These are phyloP conservation scores for Botrytis medusae DNA, from an alignment of 2,329 filamentous ascomycete species.

Conservation along the genomic window DNA sequence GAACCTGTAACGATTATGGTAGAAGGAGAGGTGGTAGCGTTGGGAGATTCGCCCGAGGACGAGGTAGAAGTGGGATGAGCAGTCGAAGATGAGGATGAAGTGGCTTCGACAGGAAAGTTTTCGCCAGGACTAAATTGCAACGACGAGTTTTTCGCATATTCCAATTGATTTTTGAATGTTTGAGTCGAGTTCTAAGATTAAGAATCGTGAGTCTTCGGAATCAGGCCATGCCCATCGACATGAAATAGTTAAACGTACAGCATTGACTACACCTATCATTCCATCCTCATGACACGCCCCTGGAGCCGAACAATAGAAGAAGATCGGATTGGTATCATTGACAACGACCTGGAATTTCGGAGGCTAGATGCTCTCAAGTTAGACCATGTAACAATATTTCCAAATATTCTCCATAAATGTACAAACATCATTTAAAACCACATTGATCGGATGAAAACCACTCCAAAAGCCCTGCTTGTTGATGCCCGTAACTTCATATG, in stretches of 20 bases:
- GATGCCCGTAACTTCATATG: conserved; percentile 54
- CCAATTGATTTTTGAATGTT: conserved; percentile 31
- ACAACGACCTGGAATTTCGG: conserved; percentile 49
- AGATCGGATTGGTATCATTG: conserved; percentile 63
- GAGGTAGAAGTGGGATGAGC: conserved; percentile 21
- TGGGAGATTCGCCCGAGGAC: conserved; percentile 17
- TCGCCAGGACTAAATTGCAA: conserved; percentile 31
- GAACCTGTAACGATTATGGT: not conserved
- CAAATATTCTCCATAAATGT: not conserved
- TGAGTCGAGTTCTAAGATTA: conserved; percentile 30
- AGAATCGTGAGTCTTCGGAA: not conserved
- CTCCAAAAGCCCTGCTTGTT: conserved; percentile 56
- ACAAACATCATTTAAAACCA: conserved; percentile 45
- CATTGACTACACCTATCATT: conserved; percentile 80
- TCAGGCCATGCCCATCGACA: not conserved
- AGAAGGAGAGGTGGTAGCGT: conserved; percentile 9
- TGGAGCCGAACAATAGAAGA: conserved; percentile 69
- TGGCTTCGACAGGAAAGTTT: conserved; percentile 29
- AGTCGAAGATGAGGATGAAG: conserved; percentile 22
- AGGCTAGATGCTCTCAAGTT: conserved; percentile 26
- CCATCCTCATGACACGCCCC: conserved; percentile 61
- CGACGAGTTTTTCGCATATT: conserved; percentile 29
- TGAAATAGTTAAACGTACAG: conserved; percentile 45
- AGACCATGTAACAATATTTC: not conserved
- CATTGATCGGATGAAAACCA: conserved; percentile 48